These are phyloP conservation scores for Eimeria acervulina DNA, from an alignment of 169 alveolate genomes.

Conservation along the genomic window DNA sequence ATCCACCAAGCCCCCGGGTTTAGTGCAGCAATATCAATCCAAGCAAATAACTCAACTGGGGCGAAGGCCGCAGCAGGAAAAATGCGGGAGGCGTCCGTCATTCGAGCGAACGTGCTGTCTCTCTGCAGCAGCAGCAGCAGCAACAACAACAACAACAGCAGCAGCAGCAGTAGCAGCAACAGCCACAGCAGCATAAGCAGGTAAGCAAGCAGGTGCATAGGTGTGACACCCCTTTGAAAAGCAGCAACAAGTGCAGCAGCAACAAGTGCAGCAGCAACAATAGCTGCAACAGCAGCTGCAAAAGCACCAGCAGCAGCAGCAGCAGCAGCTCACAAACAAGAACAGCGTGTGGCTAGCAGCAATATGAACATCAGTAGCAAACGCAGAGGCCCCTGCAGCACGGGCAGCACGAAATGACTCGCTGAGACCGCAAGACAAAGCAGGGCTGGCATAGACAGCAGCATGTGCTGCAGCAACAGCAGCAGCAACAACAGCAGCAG, in stretches of 20 bases:
- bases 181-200: no score
- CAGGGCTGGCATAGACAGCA: no score
- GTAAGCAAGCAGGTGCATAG: neutral
- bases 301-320: neutral
- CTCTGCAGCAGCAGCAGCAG: constrained; percentile 49
- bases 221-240: neutral
- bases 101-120: constrained; percentile 29
- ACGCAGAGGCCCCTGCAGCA: neutral
- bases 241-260: neutral
- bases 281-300: neutral
- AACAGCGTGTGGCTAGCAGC: neutral
- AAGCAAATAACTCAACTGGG: constrained; percentile 21
- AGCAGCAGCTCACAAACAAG: constrained; percentile 29
- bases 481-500: no score
- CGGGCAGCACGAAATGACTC: constrained; percentile 7
- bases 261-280: neutral
- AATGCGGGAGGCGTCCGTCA: constrained; percentile 39
- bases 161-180: neutral
- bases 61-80: constrained; percentile 24
- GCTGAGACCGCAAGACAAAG: neutral
- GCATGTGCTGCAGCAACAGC: no score
- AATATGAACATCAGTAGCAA: constrained; percentile 10
- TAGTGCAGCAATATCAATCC: constrained; percentile 27
- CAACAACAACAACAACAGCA: constrained; percentile 19
- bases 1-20: constrained; percentile 48